phyloP scores from a whole-genome alignment of 768 basidiomycete genomes.

The Pholiota conissans region DNA sequence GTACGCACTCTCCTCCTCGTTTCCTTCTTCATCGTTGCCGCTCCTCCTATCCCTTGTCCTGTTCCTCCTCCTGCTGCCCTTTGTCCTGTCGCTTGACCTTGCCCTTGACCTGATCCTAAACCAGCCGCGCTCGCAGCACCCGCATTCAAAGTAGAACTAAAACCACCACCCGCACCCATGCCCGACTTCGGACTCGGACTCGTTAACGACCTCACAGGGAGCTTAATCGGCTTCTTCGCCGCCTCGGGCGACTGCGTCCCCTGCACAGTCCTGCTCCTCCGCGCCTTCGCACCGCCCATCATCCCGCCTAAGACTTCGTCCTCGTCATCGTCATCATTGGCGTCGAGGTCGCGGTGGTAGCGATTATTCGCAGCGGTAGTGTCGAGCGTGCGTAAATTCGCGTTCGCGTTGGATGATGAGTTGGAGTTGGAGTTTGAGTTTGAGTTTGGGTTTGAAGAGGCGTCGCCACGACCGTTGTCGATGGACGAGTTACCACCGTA shows the following conservation, averaged over 20 bases:
- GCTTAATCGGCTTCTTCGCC: slow-evolving; percentile 48
- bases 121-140: too few species aligned
- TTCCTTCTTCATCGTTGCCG: slow-evolving; percentile 23
- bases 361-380: background rate
- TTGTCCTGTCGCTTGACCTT: too few species aligned
- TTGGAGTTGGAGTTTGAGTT: background rate
- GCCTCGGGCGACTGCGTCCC: slow-evolving; percentile 32
- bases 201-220: slow-evolving; percentile 57
- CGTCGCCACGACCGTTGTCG: slow-evolving; percentile 11
- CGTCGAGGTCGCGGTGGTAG: too few species aligned
- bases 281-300: slow-evolving; percentile 25
- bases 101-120: too few species aligned
- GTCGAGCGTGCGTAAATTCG: background rate
- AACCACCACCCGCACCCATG: too few species aligned
- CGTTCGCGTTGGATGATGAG: too few species aligned
- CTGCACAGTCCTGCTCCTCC: slow-evolving; percentile 55
- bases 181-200: slow-evolving; percentile 22
- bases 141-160: too few species aligned
- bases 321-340: slow-evolving; percentile 4
- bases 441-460: background rate
- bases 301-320: slow-evolving; percentile 9
- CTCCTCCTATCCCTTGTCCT: slow-evolving; percentile 14
- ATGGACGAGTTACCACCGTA: background rate
- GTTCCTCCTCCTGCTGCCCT: too few species aligned
- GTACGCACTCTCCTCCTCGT: slow-evolving; percentile 36